Conservation (phyloP, 2,329 filamentous ascomycete genomes). For the Aspergillus brasiliensis region DNA sequence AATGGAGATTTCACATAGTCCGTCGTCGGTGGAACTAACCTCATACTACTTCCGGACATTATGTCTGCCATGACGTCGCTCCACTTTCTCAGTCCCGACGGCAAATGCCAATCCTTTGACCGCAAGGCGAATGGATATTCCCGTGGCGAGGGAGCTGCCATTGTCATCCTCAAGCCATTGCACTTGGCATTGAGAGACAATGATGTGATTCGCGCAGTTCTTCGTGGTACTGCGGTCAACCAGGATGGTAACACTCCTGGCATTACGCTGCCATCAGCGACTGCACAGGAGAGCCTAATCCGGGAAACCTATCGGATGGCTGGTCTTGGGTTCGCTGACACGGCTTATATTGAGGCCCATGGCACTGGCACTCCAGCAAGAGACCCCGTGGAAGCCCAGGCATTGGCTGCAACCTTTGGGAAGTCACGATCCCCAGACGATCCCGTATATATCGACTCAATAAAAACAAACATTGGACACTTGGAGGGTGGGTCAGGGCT, state of each 20-base stretch:
- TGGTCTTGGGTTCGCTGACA: slow-evolving; percentile 22
- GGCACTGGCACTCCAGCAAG: slow-evolving; percentile 41
- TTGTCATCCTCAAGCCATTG: slow-evolving; percentile 6
- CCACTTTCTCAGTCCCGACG: background rate
- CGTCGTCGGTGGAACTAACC: background rate
- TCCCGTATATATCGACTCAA: slow-evolving; percentile 8
- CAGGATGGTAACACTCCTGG: slow-evolving; percentile 5
- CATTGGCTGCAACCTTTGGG: slow-evolving; percentile 17
- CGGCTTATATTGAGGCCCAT: slow-evolving; percentile 42
- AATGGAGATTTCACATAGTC: background rate
- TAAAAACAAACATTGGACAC: slow-evolving; percentile 24
- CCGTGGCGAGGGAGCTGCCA: slow-evolving; percentile 7
- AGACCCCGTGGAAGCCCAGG: slow-evolving; percentile 22
- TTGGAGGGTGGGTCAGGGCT: slow-evolving; percentile 40
- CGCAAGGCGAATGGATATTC: slow-evolving; percentile 3
- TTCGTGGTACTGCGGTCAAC: background rate
- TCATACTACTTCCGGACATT: background rate
- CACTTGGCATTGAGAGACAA: background rate
- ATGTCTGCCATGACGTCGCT: slow-evolving; percentile 1
- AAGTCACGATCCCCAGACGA: background rate
- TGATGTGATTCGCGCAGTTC: slow-evolving; percentile 1
- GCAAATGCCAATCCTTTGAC: slow-evolving; percentile 9
- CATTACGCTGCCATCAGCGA: slow-evolving; percentile 12
- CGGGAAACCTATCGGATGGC: slow-evolving; percentile 38
- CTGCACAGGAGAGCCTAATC: slow-evolving; percentile 26